phyloP scores from a whole-genome alignment of 805 yeast species.

The Metschnikowia arizonensis region DNA sequence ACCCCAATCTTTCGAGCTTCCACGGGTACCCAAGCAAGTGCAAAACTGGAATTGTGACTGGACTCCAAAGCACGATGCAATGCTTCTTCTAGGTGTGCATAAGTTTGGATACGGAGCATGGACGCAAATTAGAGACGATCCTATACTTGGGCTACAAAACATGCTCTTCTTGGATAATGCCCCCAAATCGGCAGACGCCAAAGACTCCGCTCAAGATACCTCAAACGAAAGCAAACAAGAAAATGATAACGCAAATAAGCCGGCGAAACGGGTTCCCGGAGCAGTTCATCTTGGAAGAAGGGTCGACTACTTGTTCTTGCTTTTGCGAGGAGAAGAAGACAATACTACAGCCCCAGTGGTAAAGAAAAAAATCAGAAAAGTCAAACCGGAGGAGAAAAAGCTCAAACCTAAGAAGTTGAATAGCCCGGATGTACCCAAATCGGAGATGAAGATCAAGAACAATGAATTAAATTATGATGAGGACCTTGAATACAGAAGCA shows the following conservation, averaged over 20 bases:
- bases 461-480: conserved; percentile 27
- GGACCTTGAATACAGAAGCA: conserved; percentile 60
- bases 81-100: conserved; percentile 78
- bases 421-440: conserved; percentile 6
- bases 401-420: conserved; percentile 17
- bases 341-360: conserved; percentile 10
- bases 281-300: conserved; percentile 90
- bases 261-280: conserved; percentile 75
- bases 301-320: conserved; percentile 75
- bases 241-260: conserved; percentile 24
- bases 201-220: conserved; percentile 13
- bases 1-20: conserved; percentile 57
- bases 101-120: conserved; percentile 97
- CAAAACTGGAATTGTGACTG: conserved; percentile 90
- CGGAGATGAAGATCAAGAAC: conserved; percentile 14
- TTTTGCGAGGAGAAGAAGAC: conserved; percentile 58
- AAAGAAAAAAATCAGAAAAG: conserved; percentile 19
- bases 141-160: conserved; percentile 78
- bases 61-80: conserved; percentile 79
- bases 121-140: conserved; percentile 93
- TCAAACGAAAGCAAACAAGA: conserved; percentile 11
- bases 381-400: conserved; percentile 18
- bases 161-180: conserved; percentile 64
- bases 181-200: conserved; percentile 10
- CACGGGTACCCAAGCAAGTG: conserved; percentile 68